These are phyloP conservation scores for Sphagnurus paluster DNA, from an alignment of 1,284 basidiomycete genomes.

Conservation along the genomic window DNA sequence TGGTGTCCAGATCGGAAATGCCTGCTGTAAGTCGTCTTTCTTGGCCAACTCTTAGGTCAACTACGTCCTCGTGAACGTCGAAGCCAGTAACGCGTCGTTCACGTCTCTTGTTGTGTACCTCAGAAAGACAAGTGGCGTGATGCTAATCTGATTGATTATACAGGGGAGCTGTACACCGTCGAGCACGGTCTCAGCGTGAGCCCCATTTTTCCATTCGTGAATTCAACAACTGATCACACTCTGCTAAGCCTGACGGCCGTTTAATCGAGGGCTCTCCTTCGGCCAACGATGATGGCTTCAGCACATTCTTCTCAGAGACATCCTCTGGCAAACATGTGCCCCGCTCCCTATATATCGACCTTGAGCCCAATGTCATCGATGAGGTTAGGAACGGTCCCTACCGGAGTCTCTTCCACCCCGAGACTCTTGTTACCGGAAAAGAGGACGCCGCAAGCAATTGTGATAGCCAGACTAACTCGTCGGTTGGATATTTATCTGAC, in stretches of 20 bases:
- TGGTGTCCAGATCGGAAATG: slow-evolving; percentile 95
- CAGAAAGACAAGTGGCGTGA: slow-evolving; percentile 31
- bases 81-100: slow-evolving; percentile 24
- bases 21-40: slow-evolving; percentile 66
- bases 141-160: slow-evolving; percentile 38
- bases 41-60: background rate
- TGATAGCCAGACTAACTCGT: slow-evolving; percentile 31
- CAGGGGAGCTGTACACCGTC: slow-evolving; percentile 97
- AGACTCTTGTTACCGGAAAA: slow-evolving; percentile 97
- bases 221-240: slow-evolving; percentile 18
- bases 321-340: slow-evolving; percentile 97
- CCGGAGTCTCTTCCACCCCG: slow-evolving; percentile 97
- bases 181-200: slow-evolving; percentile 94
- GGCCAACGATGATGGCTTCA: slow-evolving; percentile 88
- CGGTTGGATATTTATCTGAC: slow-evolving; percentile 9
- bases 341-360: slow-evolving; percentile 95
- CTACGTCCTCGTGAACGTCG: slow-evolving; percentile 13
- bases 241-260: slow-evolving; percentile 75
- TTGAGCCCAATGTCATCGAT: slow-evolving; percentile 97
- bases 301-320: slow-evolving; percentile 94
- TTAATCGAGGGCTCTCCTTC: slow-evolving; percentile 73
- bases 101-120: slow-evolving; percentile 9
- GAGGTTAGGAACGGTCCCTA: slow-evolving; percentile 96
- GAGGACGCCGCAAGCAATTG: slow-evolving; percentile 99
- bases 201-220: slow-evolving; percentile 22